A percentile compares a stretch with the other conserved stretches of the same genome.
phyloP scores from a whole-genome alignment of 345 rosid species.

The Sonneratia alba region DNA sequence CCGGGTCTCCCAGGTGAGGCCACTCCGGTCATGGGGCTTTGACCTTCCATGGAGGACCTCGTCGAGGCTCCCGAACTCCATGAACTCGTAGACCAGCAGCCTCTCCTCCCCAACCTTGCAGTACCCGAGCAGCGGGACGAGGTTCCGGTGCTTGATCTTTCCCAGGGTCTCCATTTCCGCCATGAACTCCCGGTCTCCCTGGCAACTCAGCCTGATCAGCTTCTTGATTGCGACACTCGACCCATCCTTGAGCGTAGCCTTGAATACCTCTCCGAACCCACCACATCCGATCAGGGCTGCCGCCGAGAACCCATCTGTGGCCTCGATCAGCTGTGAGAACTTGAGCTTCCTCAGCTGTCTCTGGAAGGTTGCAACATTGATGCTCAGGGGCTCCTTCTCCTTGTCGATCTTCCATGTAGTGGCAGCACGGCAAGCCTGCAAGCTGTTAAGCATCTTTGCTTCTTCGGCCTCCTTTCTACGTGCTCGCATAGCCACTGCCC shows the following conservation, averaged over 20 bases:
- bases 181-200: slow-evolving; percentile 96
- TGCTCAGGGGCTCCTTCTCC: slow-evolving; percentile 91
- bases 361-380: slow-evolving; percentile 88
- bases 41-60: slow-evolving; percentile 80
- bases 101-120: slow-evolving; percentile 93
- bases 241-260: slow-evolving; percentile 87
- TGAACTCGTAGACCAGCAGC: slow-evolving; percentile 83
- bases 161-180: slow-evolving; percentile 97
- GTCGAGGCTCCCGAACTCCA: slow-evolving; percentile 87
- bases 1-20: slow-evolving; percentile 71
- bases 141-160: slow-evolving; percentile 87
- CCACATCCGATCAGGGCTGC: slow-evolving; percentile 80
- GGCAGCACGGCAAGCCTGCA: slow-evolving; percentile 74
- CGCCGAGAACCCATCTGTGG: slow-evolving; percentile 86
- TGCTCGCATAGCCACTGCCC: slow-evolving; percentile 79
- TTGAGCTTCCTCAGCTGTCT: slow-evolving; percentile 77
- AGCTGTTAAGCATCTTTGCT: slow-evolving; percentile 71
- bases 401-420: slow-evolving; percentile 98
- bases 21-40: slow-evolving; percentile 36
- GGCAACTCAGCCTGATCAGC: slow-evolving; percentile 77
- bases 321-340: slow-evolving; percentile 88
- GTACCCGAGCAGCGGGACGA: slow-evolving; percentile 81
- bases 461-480: slow-evolving; percentile 73
- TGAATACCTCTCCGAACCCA: slow-evolving; percentile 93
- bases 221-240: slow-evolving; percentile 93